These are phyloP conservation scores for Diaporthe destruens DNA, from an alignment of 2,329 filamentous ascomycete species.

Conservation along the genomic window DNA sequence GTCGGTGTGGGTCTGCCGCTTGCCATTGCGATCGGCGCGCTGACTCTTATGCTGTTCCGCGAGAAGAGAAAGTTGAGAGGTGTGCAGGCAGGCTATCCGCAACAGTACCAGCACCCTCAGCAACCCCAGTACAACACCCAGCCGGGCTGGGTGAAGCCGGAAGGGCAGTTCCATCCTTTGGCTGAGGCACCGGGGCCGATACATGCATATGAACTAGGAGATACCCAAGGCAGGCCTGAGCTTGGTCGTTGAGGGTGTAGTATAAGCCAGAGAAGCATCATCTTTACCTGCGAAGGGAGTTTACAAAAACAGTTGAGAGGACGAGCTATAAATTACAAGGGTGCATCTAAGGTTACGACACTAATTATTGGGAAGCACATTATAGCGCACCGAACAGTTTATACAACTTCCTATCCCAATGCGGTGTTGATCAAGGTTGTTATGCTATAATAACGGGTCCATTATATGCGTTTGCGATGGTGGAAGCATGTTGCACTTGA, in stretches of 20 bases:
- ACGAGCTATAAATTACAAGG: too few species aligned
- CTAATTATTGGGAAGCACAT: too few species aligned
- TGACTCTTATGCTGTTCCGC: neutral
- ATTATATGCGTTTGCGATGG: neutral
- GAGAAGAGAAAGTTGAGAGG: neutral
- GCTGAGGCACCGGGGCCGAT: neutral
- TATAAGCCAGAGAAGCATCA: neutral
- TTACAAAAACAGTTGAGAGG: too few species aligned
- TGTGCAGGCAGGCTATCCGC: neutral
- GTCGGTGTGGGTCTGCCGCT: slow-evolving; percentile 18
- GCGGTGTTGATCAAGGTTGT: neutral
- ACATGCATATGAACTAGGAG: neutral
- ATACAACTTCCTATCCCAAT: neutral
- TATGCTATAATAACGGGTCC: neutral
- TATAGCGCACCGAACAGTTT: too few species aligned
- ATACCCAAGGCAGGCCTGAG: neutral
- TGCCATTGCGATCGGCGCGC: neutral
- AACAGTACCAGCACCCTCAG: neutral
- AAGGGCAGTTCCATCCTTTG: too few species aligned
- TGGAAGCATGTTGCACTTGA: neutral
- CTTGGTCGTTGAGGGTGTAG: neutral
- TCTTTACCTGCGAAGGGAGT: too few species aligned
- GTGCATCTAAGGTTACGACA: too few species aligned
- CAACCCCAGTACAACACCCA: neutral
- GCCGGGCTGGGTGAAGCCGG: too few species aligned